Conservation (phyloP, 768 basidiomycete genomes). For the Cystofilobasidium bisporidii region DNA sequence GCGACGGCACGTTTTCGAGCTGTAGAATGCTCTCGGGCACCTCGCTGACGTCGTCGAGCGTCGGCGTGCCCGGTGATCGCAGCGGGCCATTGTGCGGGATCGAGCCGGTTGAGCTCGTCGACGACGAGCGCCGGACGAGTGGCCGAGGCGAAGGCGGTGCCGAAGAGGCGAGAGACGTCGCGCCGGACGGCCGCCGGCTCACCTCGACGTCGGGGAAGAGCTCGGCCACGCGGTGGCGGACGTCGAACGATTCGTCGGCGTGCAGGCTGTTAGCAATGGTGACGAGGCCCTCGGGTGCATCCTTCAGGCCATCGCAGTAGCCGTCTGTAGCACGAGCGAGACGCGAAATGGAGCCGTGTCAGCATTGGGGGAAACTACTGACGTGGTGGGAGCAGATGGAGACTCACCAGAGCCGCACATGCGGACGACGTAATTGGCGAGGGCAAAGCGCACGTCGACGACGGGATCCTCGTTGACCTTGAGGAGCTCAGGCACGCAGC, state of each 20-base stretch:
- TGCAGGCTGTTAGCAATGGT: conserved; percentile 16
- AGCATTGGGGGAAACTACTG: not conserved
- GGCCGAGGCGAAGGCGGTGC: not conserved
- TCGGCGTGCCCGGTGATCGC: not conserved
- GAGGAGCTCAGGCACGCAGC: conserved; percentile 43
- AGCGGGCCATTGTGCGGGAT: not conserved
- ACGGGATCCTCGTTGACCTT: conserved; percentile 57
- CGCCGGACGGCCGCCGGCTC: conserved; percentile 4
- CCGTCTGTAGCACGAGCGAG: conserved; percentile 14
- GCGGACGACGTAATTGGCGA: conserved; percentile 60
- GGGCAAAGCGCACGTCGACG: conserved; percentile 73
- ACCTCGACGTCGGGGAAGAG: conserved; percentile 15
- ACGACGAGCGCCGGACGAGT: conserved; percentile 8
- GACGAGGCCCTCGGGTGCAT: conserved; percentile 5
- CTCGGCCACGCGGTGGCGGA: conserved; percentile 13
- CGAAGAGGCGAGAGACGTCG: conserved; percentile 1
- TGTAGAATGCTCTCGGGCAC: conserved; percentile 16
- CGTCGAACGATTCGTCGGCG: conserved; percentile 24
- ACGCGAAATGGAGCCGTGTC: no score
- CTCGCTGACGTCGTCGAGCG: conserved; percentile 4
- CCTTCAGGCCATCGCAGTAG: conserved; percentile 2
- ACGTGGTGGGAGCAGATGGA: no score
- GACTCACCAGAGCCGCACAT: conserved; percentile 35
- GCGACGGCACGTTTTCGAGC: conserved; percentile 25
- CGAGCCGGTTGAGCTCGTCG: conserved; percentile 3